Evolutionary conservation across 1,139 yeast genomes (phyloP), one percentile per base, ranked within the genome.

Genomic region (Taphrina communis): DNA sequence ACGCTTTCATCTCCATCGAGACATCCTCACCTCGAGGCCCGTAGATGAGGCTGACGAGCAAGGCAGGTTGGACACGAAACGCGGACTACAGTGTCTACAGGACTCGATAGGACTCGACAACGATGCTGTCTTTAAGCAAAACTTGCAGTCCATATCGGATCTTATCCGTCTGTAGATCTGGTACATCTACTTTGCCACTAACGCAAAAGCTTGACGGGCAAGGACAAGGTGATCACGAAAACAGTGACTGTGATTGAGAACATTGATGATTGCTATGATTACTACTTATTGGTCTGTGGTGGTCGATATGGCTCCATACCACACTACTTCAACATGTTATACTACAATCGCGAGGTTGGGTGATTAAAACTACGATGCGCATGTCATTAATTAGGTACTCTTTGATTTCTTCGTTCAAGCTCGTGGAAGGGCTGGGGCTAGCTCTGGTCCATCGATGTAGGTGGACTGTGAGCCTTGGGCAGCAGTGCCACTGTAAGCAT

Each of bases 351-450:
- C 8, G 36, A 50, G 36, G 19, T 25, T 21, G 48, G 19, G 36
- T 50, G n/a, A 50, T 50, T 50, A 50, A 50, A 21, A 21, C 36
- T 50, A 50, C n/a, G n/a, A 21, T 50, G 8, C 53, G 53, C 53
- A 44, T 17, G 19, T 44, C 48, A 50, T 50, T 50, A 50, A 50
- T 50, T 50, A 50, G 11, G 12, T 39, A 21, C 36, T 50, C 53
- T 50, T n/a, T 50, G 31, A 8, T 21, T 8, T 11, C 6, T 17
- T 50, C n/a, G 36, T 50, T 53, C 58, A 53, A 36, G 60, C 50
- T 46, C 62, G 62, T 42, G 53, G 62, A 14, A 58, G 46, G 46
- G 62, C 53, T n/a, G 62, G 62, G 7, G 62, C 62, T 6, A 58
- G 53, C 53, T 58, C 62, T 21, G 62, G 62, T 5, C 62, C 62